A percentile compares a stretch with the other conserved stretches of the same genome.
phyloP scores from a whole-genome alignment of 306 rosid genomes.

The Malus orientalis region DNA sequence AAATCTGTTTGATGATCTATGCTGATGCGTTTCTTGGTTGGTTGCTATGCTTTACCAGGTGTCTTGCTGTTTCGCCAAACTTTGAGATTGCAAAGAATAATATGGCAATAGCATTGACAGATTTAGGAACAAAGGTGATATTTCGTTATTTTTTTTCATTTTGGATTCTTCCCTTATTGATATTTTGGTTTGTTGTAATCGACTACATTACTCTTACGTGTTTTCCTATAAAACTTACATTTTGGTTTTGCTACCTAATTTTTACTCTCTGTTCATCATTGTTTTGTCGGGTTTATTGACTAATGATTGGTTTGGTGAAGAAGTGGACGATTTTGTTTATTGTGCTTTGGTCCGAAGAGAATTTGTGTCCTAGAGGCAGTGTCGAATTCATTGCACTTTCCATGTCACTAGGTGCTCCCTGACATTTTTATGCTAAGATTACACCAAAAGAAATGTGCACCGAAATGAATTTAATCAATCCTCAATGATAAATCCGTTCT shows the following conservation, averaged over 20 bases:
- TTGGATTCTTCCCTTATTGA: not conserved
- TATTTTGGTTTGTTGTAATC: not conserved
- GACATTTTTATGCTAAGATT: not conserved
- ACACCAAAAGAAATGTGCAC: not conserved
- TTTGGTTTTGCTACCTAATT: not conserved
- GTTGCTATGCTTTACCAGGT: conserved; percentile 48
- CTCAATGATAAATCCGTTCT: not conserved
- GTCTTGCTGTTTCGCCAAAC: conserved; percentile 95
- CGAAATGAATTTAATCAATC: not conserved
- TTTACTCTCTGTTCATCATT: not conserved
- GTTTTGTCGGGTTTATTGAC: not conserved
- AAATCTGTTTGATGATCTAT: not conserved
- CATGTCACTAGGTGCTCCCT: not conserved
- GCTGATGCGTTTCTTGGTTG: conserved; percentile 8
- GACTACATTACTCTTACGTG: not conserved
- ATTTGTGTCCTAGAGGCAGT: not conserved
- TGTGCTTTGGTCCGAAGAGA: not conserved
- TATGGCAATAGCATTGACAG: conserved; percentile 99
- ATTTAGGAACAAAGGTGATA: conserved; percentile 93
- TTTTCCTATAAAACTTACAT: not conserved
- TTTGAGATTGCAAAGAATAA: conserved; percentile 98
- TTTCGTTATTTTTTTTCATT: not conserved
- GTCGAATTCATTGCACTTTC: not conserved
- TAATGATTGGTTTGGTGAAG: not conserved
- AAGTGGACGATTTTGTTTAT: not conserved